Evolutionary conservation across 176 grass and related monocot species (phyloP).

Genomic region (Elaeis guineensis): DNA sequence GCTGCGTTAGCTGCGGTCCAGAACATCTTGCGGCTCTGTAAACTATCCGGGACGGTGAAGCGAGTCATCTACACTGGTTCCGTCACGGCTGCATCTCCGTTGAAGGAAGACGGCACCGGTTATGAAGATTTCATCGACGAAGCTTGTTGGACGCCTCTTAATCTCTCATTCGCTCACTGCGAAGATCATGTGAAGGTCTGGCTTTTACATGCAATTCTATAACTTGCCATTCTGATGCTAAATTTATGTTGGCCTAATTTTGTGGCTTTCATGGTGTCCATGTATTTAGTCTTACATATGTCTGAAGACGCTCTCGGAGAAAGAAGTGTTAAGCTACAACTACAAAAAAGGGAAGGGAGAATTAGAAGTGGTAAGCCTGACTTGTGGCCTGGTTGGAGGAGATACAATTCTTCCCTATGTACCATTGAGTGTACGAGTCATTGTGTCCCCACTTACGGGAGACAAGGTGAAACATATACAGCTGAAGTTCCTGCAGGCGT

Average conservation of each 20-base stretch:
- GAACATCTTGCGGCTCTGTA: constrained; percentile 45
- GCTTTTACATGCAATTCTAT: neutral
- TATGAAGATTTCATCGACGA: constrained; percentile 37
- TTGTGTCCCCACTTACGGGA: constrained; percentile 46
- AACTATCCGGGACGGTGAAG: constrained; percentile 41
- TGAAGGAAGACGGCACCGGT: constrained; percentile 26
- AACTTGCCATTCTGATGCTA: too few species aligned
- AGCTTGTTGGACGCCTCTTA: constrained; percentile 44
- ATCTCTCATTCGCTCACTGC: constrained; percentile 32
- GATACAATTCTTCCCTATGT: constrained; percentile 29
- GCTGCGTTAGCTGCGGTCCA: constrained; percentile 27
- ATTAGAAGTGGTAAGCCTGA: constrained; percentile 44
- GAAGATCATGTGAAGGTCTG: constrained; percentile 22
- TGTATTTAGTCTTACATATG: constrained; percentile 26
- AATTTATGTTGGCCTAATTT: too few species aligned
- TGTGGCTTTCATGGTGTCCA: too few species aligned
- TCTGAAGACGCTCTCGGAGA: constrained; percentile 32
- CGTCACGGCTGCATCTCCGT: constrained; percentile 35
- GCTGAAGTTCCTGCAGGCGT: constrained; percentile 39
- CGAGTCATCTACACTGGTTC: constrained; percentile 67
- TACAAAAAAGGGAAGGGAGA: neutral
- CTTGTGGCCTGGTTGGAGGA: constrained; percentile 41
- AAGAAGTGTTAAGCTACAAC: neutral
- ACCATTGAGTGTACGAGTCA: constrained; percentile 7
- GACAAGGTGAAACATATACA: neutral